A percentile compares a stretch with the other conserved stretches of the same genome.
These are phyloP conservation scores for Gloeophyllum trabeum DNA, from an alignment of 768 basidiomycete species.

Conservation along the genomic window DNA sequence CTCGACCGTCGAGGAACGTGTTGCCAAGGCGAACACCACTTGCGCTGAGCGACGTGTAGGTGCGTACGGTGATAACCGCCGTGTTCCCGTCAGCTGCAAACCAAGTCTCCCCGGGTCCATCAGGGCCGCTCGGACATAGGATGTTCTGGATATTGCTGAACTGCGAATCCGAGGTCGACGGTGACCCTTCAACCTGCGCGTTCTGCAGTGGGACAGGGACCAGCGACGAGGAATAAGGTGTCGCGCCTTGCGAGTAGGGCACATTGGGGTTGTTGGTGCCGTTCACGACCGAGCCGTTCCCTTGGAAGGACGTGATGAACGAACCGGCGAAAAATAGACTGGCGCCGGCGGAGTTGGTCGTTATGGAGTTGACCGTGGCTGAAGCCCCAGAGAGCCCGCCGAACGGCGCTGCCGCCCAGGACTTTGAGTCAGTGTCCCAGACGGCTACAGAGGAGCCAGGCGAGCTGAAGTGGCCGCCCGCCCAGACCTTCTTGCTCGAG, in stretches of 20 bases:
- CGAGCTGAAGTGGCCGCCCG: constrained; percentile 63
- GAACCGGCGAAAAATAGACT: constrained; percentile 85
- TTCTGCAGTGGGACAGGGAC: constrained; percentile 65
- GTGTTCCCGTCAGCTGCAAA: constrained; percentile 60
- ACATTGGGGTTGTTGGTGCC: constrained; percentile 78
- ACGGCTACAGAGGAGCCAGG: constrained; percentile 60
- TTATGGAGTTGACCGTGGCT: constrained; percentile 65
- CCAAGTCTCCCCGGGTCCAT: constrained; percentile 79
- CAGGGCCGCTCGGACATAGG: constrained; percentile 79
- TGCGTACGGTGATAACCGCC: constrained; percentile 67
- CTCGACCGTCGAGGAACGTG: constrained; percentile 69
- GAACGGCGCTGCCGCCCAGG: constrained; percentile 78
- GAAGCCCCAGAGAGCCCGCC: constrained; percentile 65
- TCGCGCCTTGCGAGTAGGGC: constrained; percentile 70
- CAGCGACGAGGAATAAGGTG: constrained; percentile 82
- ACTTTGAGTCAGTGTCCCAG: constrained; percentile 47
- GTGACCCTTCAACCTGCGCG: constrained; percentile 46
- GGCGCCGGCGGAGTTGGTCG: constrained; percentile 53
- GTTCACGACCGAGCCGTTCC: constrained; percentile 38
- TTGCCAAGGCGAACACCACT: constrained; percentile 86
- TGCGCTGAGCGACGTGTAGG: constrained; percentile 63
- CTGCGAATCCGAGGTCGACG: constrained; percentile 46
- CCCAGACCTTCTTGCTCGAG: constrained; percentile 58
- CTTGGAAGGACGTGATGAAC: constrained; percentile 67
- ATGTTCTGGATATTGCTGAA: constrained; percentile 59